Percentiles rank a stretch among this genome's conserved stretches.
Evolutionary conservation across 768 basidiomycete genomes (phyloP).

Genomic region (Leccinum uliginosum): DNA sequence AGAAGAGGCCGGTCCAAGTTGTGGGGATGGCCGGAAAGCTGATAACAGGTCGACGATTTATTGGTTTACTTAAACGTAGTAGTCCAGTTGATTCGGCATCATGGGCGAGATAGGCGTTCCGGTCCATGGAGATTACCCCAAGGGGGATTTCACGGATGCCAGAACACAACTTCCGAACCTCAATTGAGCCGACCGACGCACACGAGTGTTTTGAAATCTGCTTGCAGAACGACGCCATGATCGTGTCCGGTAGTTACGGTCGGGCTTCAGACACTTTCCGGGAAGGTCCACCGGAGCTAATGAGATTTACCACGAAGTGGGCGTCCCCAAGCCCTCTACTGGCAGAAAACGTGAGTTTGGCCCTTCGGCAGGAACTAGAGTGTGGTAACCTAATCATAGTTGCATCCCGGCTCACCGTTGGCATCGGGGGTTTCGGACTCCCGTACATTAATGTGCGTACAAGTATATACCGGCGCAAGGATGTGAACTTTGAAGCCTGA

Average conservation of each 20-base stretch:
- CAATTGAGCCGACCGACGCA: slow-evolving; percentile 7
- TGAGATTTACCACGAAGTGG: not conserved
- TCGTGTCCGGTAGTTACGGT: slow-evolving; percentile 3
- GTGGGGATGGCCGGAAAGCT: not conserved
- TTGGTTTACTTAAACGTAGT: not conserved
- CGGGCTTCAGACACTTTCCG: not conserved
- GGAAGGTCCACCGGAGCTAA: not conserved
- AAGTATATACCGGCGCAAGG: not conserved
- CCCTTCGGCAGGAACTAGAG: not conserved
- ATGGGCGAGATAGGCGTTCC: not conserved
- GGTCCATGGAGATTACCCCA: not conserved
- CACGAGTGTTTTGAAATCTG: slow-evolving; percentile 6
- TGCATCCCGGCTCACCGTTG: not conserved
- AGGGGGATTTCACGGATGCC: not conserved
- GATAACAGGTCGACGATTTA: not conserved
- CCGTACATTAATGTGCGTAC: not conserved
- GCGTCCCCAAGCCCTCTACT: not conserved
- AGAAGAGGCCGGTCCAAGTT: not conserved
- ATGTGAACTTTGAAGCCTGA: not conserved
- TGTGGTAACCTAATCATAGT: not conserved
- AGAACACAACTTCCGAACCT: slow-evolving; percentile 2
- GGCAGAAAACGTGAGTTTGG: not conserved
- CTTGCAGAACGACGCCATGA: not conserved
- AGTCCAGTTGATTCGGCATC: too few relatives aligned
- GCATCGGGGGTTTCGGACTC: not conserved